Evolutionary conservation across 139 green algal genomes (phyloP).

Genomic region (Bryopsis sp.): DNA sequence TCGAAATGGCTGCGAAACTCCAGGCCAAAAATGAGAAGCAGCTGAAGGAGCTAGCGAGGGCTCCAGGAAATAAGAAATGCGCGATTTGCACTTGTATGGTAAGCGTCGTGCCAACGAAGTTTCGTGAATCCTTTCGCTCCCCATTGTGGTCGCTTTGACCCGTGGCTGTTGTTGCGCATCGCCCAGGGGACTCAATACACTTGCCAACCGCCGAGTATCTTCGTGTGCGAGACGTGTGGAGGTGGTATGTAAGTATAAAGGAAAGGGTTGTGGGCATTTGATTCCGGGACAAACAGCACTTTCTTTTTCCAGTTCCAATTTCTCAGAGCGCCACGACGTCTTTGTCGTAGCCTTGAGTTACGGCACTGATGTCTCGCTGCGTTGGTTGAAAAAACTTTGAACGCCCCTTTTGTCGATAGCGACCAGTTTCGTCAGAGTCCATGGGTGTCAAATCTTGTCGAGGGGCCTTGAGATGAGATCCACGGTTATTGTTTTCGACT

Average conservation of each 20-base stretch:
- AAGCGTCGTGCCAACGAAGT: background rate
- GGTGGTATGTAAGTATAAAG: background rate
- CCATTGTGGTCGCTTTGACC: too few relatives aligned
- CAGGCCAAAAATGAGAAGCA: constrained; percentile 18
- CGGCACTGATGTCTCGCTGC: too few relatives aligned
- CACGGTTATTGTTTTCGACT: too few relatives aligned
- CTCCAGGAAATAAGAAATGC: constrained; percentile 9
- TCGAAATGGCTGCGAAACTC: constrained; percentile 7
- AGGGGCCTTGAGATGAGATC: too few relatives aligned
- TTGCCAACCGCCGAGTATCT: constrained; percentile 18
- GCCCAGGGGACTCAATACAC: constrained; percentile 11
- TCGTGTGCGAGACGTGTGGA: background rate
- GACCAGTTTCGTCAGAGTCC: too few relatives aligned
- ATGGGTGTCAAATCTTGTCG: too few relatives aligned
- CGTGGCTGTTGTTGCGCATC: background rate
- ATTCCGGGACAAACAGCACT: too few relatives aligned
- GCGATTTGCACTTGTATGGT: constrained; percentile 17
- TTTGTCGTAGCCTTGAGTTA: too few relatives aligned
- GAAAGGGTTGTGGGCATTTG: too few relatives aligned
- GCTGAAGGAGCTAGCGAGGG: constrained; percentile 3
- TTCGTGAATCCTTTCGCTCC: background rate
- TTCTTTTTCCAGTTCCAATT: background rate
- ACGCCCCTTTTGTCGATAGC: too few relatives aligned
- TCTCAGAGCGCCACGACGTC: background rate
- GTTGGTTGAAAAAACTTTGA: too few relatives aligned